Evolutionary conservation across 108 stramenopile species (phyloP).

Genomic region (Fragilariopsis cylindrus): DNA sequence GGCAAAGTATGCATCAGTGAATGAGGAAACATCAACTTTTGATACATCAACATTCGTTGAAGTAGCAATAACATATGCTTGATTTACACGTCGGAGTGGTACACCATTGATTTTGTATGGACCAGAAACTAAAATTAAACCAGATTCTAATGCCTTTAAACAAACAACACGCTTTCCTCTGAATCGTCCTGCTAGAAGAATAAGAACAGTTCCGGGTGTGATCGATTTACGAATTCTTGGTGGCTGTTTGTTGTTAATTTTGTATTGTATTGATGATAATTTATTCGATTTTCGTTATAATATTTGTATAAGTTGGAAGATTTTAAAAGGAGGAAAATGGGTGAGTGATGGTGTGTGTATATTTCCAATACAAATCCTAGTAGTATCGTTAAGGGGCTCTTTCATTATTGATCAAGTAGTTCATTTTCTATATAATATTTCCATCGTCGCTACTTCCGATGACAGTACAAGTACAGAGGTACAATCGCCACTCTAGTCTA

Average conservation of each 20-base stretch:
- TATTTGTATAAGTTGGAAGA: not conserved
- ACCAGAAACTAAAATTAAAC: slow-evolving; percentile 96
- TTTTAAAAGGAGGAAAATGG: not conserved
- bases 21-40: slow-evolving; percentile 80
- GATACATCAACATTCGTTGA: slow-evolving; percentile 94
- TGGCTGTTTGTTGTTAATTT: slow-evolving; percentile 35
- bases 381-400: not conserved
- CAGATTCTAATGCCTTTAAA: slow-evolving; percentile 95
- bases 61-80: slow-evolving; percentile 98
- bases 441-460: not conserved
- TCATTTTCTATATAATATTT: too few species aligned
- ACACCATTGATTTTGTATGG: slow-evolving; percentile 99
- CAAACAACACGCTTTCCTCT: slow-evolving; percentile 98
- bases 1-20: slow-evolving; percentile 94
- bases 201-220: slow-evolving; percentile 97
- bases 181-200: slow-evolving; percentile 98
- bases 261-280: not conserved
- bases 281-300: not conserved
- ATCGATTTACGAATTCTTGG: slow-evolving; percentile 94
- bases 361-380: not conserved
- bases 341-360: not conserved
- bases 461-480: not conserved
- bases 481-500: not conserved
- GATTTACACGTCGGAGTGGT: slow-evolving; percentile 97
- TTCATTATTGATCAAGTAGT: not conserved